Evolutionary conservation across 208 protist species (phyloP), one percentile per base, ranked within the genome.

Genomic region (Plasmodiophora brassicae): DNA sequence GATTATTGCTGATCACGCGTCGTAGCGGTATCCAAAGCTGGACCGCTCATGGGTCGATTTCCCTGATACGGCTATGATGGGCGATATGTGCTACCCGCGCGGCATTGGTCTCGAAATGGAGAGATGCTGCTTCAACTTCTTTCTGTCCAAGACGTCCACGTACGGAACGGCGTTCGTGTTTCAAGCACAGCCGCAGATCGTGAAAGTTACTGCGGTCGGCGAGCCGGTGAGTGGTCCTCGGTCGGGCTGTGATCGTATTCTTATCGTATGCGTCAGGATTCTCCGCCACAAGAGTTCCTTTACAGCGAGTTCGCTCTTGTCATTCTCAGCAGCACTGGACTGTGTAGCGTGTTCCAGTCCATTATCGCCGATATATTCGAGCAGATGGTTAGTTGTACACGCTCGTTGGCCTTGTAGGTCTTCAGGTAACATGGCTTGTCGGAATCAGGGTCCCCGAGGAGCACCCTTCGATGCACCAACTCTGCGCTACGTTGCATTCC

Each of bases 111-210:
- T n/a, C n/a, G n/a, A 32, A 78, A 5, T 78, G 10, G 14, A 5
- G 10, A 5, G 65, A 8, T 78, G 65, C 65, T 78, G 65, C n/a
- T 78, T 78, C 41, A 32, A 38, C 14, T 78, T 78, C n/a, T 78
- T 78, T 38, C 65, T 78, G 32, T 78, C 65, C 65, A 78, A 78
- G 10, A 44, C 65, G 14, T 78, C 32, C 65, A 78, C 65, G 14
- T 78, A 78, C n/a, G 65, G 65, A 5, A 78, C 65, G 14, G 5
- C 65, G 41, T 78, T 44, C 65, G 41, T 78, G 32, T 78, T 78
- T 38, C 5, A 32, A 78, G 65, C n/a, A n/a, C n/a, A n/a, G n/a
- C n/a, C n/a, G n/a, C n/a, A n/a, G n/a, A n/a, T n/a, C n/a, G n/a
- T n/a, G n/a, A n/a, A n/a, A n/a, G n/a, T n/a, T n/a, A n/a, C n/a